Base-by-base conservation (phyloP, 805 yeast genomes). In the Barnettozyma californica region DNA sequence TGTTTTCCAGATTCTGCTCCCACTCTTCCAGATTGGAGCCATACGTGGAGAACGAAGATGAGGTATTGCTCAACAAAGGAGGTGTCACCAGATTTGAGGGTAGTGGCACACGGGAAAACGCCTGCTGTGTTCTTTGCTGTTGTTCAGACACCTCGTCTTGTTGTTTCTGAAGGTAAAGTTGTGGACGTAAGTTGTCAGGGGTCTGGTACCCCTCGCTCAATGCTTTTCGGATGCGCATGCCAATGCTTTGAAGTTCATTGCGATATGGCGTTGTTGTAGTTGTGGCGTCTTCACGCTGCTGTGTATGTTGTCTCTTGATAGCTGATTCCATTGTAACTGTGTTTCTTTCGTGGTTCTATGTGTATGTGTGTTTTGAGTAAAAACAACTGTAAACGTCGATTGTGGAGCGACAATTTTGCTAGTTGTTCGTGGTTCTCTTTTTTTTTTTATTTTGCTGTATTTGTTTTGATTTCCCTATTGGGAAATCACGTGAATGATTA, bases 151-250 rank as follows among this genome's bases (percentile, higher is more conserved):
- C 48, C 53, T 57, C 50, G 51, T 62, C 25, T 52, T 56, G 41
- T 52, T 56, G 36, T 33, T 47, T 55, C 51, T 56, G 48, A 23
- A 31, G 8, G 45, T 49, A 44, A 39, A 54, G 10, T 10, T 51
- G 48, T 2, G 49, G 39, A 18, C 52, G 49, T 29, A 52, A 38
- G 43, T 49, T 53, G 26, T 54, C 57, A 20, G 55, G 50, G 9
- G 53, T 51, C 51, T 65, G 62, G 61, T 83, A 82, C 1, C 90
- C 90, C 40, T 81, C 81, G 31, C 77, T 71, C 3, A 84, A 79
- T 2, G 84, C 73, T 55, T 83, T 81, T 58, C 92, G 75, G 50
- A 85, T 78, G 53, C 88, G 73, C 88, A 83, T 84, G 0, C 89
- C 90, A 6, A 84, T 59, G 0, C 82, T 74, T 37, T 80, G 74